Evolutionary conservation across 768 basidiomycete genomes (phyloP).

Genomic region (Hysterangium stoloniferum): DNA sequence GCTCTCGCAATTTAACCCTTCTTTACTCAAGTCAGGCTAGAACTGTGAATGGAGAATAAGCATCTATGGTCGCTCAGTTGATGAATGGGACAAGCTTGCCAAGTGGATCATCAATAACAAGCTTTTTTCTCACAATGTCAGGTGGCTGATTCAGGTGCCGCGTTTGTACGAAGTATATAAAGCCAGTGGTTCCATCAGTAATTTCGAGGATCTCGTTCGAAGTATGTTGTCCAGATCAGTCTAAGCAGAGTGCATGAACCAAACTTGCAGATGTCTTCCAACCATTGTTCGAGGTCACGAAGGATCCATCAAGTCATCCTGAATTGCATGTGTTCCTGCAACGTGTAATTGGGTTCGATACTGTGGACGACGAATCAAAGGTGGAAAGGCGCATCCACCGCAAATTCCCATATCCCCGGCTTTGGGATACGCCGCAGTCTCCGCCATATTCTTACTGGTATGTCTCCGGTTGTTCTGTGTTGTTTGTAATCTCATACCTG

Average conservation of each 20-base stretch:
- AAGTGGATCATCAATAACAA: conserved; percentile 95
- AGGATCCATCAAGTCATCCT: conserved; percentile 82
- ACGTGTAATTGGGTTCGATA: conserved; percentile 93
- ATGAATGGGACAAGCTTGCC: conserved; percentile 98
- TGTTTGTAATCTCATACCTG: not conserved
- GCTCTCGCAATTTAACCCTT: not conserved
- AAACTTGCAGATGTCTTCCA: conserved; percentile 68
- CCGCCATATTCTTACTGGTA: conserved; percentile 97
- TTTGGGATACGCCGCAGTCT: conserved; percentile 85
- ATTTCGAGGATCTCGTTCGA: conserved; percentile 83
- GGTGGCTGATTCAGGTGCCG: conserved; percentile 96
- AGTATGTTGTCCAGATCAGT: conserved; percentile 53
- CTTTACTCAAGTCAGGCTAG: conserved; percentile 28
- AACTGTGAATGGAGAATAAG: conserved; percentile 97
- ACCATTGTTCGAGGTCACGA: conserved; percentile 93
- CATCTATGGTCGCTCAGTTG: conserved; percentile 75
- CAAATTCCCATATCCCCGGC: conserved; percentile 85
- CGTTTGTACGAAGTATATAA: conserved; percentile 95
- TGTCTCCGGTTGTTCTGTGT: conserved; percentile 18
- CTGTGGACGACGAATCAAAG: conserved; percentile 98
- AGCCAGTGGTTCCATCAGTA: conserved; percentile 70
- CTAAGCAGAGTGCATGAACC: not conserved
- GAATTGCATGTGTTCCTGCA: conserved; percentile 94
- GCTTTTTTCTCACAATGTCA: conserved; percentile 91
- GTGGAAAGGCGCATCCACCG: conserved; percentile 83